Conservation (phyloP, 495 filamentous ascomycete genomes). For the Talaromyces adpressus region DNA sequence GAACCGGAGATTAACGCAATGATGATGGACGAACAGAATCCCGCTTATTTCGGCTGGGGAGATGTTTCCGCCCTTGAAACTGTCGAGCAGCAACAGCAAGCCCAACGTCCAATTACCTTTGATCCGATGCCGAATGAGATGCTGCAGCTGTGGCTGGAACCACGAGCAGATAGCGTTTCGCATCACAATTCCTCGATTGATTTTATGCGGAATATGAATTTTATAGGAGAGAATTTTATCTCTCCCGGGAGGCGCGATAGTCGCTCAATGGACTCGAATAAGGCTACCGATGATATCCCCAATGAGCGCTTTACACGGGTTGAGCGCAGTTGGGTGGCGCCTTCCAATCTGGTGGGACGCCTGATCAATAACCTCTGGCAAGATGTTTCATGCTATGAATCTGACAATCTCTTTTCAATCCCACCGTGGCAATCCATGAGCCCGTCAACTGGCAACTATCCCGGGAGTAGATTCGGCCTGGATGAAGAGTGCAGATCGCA, state of each 20-base stretch:
- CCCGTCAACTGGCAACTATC: neutral
- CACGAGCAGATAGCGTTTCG: slow-evolving; percentile 28
- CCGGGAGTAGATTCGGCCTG: slow-evolving; percentile 37
- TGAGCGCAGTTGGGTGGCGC: slow-evolving; percentile 43
- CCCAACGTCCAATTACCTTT: slow-evolving; percentile 20
- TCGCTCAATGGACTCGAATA: slow-evolving; percentile 22
- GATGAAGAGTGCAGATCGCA: slow-evolving; percentile 42
- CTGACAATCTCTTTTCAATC: slow-evolving; percentile 40
- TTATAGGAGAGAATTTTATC: slow-evolving; percentile 22
- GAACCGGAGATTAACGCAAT: slow-evolving; percentile 26
- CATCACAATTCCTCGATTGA: slow-evolving; percentile 27
- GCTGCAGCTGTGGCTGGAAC: slow-evolving; percentile 36
- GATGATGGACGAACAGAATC: slow-evolving; percentile 28
- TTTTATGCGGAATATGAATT: slow-evolving; percentile 23
- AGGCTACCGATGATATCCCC: slow-evolving; percentile 31
- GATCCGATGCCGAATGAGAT: slow-evolving; percentile 27
- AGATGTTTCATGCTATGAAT: slow-evolving; percentile 31
- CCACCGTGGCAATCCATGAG: slow-evolving; percentile 17
- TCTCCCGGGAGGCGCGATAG: slow-evolving; percentile 19
- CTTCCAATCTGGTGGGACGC: slow-evolving; percentile 33
- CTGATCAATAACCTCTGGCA: slow-evolving; percentile 45
- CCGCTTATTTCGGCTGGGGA: slow-evolving; percentile 31
- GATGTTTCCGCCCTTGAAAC: slow-evolving; percentile 16
- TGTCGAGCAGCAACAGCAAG: slow-evolving; percentile 13
- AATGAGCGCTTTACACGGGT: slow-evolving; percentile 43